Evolutionary conservation across 306 rosid species (phyloP).

Genomic region (Begonia peltatifolia): DNA sequence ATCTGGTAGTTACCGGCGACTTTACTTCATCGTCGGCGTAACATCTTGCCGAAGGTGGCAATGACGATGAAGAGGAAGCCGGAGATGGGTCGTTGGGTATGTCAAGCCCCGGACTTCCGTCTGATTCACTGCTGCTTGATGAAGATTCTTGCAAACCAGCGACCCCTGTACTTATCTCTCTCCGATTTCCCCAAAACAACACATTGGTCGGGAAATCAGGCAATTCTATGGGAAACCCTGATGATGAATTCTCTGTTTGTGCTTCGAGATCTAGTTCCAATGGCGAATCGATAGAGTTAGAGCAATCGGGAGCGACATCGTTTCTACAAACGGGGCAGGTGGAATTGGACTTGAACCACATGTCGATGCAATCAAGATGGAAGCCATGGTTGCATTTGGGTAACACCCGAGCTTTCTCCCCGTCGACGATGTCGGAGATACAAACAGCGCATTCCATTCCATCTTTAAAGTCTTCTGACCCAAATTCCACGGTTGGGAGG

Average conservation of each 20-base stretch:
- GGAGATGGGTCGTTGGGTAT: conserved; percentile 36
- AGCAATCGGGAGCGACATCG: conserved; percentile 25
- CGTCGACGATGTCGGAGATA: conserved; percentile 52
- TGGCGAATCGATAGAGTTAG: background rate
- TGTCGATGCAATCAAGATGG: conserved; percentile 85
- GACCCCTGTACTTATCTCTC: conserved; percentile 29
- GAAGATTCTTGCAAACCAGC: conserved; percentile 30
- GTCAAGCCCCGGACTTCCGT: conserved; percentile 58
- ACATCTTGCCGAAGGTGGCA: conserved; percentile 24
- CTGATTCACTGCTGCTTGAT: conserved; percentile 11
- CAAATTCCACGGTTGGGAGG: conserved; percentile 39
- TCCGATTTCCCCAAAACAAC: conserved; percentile 75
- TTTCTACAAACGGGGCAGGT: conserved; percentile 81
- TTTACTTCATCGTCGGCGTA: conserved; percentile 56
- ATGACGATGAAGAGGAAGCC: conserved; percentile 19
- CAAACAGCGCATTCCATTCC: conserved; percentile 92
- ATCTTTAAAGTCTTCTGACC: conserved; percentile 52
- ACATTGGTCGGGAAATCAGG: conserved; percentile 80
- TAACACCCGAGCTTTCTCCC: conserved; percentile 53
- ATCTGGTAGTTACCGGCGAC: conserved; percentile 48
- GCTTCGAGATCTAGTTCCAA: conserved; percentile 9
- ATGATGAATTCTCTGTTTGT: conserved; percentile 19
- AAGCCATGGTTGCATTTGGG: conserved; percentile 90
- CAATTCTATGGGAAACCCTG: conserved; percentile 25
- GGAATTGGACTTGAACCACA: conserved; percentile 88